These are phyloP conservation scores for Candida silvicultrix DNA, from an alignment of 805 yeast species.

Conservation along the genomic window DNA sequence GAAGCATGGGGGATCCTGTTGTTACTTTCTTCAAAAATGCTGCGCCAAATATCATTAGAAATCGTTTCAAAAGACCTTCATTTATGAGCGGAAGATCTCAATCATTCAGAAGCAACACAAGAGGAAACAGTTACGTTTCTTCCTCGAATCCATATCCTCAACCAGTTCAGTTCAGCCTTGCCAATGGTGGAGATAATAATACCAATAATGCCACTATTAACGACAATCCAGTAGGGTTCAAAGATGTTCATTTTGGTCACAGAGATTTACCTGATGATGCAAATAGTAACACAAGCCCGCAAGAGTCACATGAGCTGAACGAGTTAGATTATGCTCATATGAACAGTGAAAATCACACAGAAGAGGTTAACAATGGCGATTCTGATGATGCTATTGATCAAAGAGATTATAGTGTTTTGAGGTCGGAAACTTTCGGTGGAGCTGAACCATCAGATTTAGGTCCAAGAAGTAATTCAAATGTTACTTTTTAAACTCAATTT, in stretches of 20 bases:
- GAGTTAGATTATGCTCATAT: background rate
- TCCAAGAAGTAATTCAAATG: conserved; percentile 5
- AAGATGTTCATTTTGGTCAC: conserved; percentile 8
- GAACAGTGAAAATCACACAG: background rate
- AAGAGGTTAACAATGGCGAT: background rate
- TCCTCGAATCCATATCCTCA: background rate
- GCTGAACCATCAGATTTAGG: conserved; percentile 3
- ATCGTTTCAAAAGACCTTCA: conserved; percentile 18
- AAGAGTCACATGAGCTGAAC: background rate
- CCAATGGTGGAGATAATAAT: background rate
- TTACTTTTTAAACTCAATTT: conserved; percentile 2
- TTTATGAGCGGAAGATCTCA: conserved; percentile 8
- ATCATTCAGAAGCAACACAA: background rate
- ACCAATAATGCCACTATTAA: background rate
- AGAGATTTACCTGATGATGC: background rate
- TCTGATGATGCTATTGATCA: background rate
- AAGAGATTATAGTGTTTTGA: background rate
- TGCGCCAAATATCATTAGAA: conserved; percentile 20
- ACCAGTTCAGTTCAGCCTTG: background rate
- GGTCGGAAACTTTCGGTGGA: conserved; percentile 6
- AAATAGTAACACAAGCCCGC: background rate
- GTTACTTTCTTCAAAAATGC: conserved; percentile 23
- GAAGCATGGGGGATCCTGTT: conserved; percentile 19
- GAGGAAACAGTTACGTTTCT: background rate
- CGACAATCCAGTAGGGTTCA: conserved; percentile 2